These are phyloP conservation scores for Rhizopogon sp. DNA, from an alignment of 768 basidiomycete genomes.

Conservation along the genomic window DNA sequence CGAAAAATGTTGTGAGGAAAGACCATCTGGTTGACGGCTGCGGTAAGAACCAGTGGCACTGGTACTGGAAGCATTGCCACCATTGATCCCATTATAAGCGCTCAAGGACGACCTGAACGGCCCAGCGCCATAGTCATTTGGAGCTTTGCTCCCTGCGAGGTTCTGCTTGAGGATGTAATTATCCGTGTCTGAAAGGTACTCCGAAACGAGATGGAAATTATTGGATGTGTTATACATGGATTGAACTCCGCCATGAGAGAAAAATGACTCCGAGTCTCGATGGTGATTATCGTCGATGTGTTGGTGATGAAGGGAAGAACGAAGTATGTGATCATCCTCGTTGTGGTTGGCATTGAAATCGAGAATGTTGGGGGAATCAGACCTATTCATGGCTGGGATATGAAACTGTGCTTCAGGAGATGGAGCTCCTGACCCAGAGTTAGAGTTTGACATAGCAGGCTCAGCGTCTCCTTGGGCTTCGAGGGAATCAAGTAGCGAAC, in stretches of 20 bases:
- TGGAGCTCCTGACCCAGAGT: slow-evolving; percentile 43
- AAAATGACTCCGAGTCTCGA: slow-evolving; percentile 23
- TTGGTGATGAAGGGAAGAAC: slow-evolving; percentile 21
- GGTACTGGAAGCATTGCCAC: slow-evolving; percentile 16
- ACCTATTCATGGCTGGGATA: slow-evolving; percentile 40
- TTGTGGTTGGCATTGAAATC: slow-evolving; percentile 31
- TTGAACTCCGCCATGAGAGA: slow-evolving; percentile 27
- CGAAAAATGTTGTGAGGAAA: slow-evolving; percentile 24
- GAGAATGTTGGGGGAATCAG: slow-evolving; percentile 47
- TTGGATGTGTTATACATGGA: slow-evolving; percentile 39
- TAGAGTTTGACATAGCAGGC: slow-evolving; percentile 49
- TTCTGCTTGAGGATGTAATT: slow-evolving; percentile 27
- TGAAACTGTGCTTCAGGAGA: slow-evolving; percentile 56
- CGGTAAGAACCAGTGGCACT: slow-evolving; percentile 28
- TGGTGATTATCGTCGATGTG: slow-evolving; percentile 27
- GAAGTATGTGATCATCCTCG: slow-evolving; percentile 26
- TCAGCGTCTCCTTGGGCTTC: slow-evolving; percentile 83
- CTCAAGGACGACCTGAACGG: slow-evolving; percentile 33
- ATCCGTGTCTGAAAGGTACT: slow-evolving; percentile 30
- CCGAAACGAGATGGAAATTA: slow-evolving; percentile 25
- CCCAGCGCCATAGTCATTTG: slow-evolving; percentile 30
- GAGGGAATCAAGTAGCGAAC: slow-evolving; percentile 76
- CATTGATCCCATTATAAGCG: slow-evolving; percentile 25
- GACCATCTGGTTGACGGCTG: slow-evolving; percentile 28
- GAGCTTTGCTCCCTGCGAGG: slow-evolving; percentile 21